Evolutionary conservation across 495 filamentous ascomycete species (phyloP), one percentile per base, ranked within the genome.

Genomic region (Penicillium verhagenii): DNA sequence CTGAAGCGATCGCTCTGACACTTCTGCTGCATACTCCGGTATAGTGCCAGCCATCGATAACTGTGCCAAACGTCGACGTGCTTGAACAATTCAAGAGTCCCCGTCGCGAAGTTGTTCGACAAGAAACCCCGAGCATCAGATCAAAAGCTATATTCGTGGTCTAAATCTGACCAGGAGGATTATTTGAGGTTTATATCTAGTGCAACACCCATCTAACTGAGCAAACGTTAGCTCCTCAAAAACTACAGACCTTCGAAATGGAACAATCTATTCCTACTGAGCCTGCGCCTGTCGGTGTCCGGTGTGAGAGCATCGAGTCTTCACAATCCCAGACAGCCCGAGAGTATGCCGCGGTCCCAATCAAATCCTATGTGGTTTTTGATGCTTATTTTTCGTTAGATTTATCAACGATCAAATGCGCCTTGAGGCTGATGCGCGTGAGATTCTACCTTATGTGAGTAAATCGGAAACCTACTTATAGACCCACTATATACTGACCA

Each of bases 401-500:
- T 98, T 91, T 70, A 92, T 97, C 63, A 82, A 89, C 57, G 86
- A 83, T 50, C 94, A 99, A 63, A 87, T 96, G 54, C 84, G 85
- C 50, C 86, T 99, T 50, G 94, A 99, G 73, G 87, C 86, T 19
- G 94, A 99, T 72, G 94, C 94, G 35, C 91, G 94, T 48, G 93
- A 97, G 76, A 84, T 86, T 55, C 82, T 99, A 25, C 95, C 95
- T 58, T 99, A 96, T 72, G 89, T 92, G 68, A 65, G 79, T 56
- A 20, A 14, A 16, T 37, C 23, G 47, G 38, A 31, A 57, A 43
- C 50, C 26, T 37, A 61, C 42, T 9, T 45, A 56, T 40, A 16
- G 16, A 61, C 44, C 31, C 19, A 28, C 13, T 33, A 39, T 24
- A 19, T 46, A 58, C 66, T 62, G 23, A 58, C 53, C 38, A 13